Evolutionary conservation across 305 asterid species (phyloP), one percentile per base, ranked within the genome.

Genomic region (Ajuga reptans): DNA sequence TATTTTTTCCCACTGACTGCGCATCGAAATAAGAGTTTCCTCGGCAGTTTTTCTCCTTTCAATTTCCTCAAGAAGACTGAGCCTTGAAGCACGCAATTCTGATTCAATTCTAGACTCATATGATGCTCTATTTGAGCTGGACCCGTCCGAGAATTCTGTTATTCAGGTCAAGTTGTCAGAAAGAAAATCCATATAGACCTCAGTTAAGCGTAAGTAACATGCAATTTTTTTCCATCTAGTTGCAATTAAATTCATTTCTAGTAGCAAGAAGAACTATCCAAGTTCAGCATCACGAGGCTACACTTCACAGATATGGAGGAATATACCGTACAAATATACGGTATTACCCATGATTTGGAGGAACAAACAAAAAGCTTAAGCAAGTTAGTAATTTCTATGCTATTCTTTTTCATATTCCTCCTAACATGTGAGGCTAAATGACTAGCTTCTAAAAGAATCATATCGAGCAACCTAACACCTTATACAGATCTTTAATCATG

Each of bases 91-190:
- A 6, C 70, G 79, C 71, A 85, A 57, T 62, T 83, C 93, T 8
- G 80, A 75, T 71, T 77, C 90, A 7, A 79, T 45, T 65, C 66
- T 78, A 63, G 56, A 67, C 46, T 66, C 82, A 56, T 15, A 59
- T 0, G 73, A 47, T 50, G 79, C 70, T 39, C 68, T 57, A 64
- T 63, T 84, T 14, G 84, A 71, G 36, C 63, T 55, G 56, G 84
- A 85, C 31, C 84, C 88, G 66, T 85, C 94, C 3, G 86, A 71
- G 65, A 89, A 89, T 12, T 86, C 98, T 92, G 87, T 2, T 4
- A 67, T 10, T 45, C 15, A 39, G 62, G 9, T 11, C 36, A 51
- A 45, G 29, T 18, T 50, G 6, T 3, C 37, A 56, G 6, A 15
- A 33, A 6, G 66, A 15, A 52, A 55, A 68, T 47, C 45, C 65